These are phyloP conservation scores for Dipteronia sinensis DNA, from an alignment of 345 rosid genomes.

Conservation along the genomic window DNA sequence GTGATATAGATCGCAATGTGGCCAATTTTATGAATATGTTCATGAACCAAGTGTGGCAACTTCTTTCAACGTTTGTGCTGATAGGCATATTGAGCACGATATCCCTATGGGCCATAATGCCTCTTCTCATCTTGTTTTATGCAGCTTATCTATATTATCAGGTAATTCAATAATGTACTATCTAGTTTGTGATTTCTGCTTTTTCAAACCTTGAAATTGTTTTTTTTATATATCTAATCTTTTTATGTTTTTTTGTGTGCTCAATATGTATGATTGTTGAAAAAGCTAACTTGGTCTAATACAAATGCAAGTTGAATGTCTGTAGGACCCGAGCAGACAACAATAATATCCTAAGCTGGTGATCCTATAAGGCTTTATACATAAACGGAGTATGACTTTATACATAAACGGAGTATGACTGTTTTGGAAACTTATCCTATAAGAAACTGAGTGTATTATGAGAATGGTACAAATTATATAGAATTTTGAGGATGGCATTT, in stretches of 20 bases:
- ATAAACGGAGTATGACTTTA: neutral
- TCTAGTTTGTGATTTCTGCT: neutral
- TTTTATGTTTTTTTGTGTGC: neutral
- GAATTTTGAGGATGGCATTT: neutral
- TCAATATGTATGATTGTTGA: neutral
- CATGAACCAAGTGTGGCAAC: conserved; percentile 78
- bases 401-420: neutral
- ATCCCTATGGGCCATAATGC: conserved; percentile 95
- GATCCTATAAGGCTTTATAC: neutral
- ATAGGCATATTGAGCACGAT: conserved; percentile 85
- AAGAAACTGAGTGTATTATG: neutral
- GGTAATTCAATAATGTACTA: conserved; percentile 39
- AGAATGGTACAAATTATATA: neutral
- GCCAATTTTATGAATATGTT: conserved; percentile 71
- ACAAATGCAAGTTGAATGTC: neutral
- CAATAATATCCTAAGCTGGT: neutral
- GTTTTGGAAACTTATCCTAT: neutral
- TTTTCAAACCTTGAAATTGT: neutral
- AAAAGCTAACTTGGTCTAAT: neutral
- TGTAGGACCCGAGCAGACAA: neutral
- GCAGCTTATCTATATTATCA: conserved; percentile 92
- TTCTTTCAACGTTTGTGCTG: conserved; percentile 86
- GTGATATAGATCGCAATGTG: conserved; percentile 86
- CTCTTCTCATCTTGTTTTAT: conserved; percentile 82
- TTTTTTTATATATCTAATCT: neutral